Evolutionary conservation across 495 filamentous ascomycete genomes (phyloP).

Genomic region (Aeminium ludgeri): DNA sequence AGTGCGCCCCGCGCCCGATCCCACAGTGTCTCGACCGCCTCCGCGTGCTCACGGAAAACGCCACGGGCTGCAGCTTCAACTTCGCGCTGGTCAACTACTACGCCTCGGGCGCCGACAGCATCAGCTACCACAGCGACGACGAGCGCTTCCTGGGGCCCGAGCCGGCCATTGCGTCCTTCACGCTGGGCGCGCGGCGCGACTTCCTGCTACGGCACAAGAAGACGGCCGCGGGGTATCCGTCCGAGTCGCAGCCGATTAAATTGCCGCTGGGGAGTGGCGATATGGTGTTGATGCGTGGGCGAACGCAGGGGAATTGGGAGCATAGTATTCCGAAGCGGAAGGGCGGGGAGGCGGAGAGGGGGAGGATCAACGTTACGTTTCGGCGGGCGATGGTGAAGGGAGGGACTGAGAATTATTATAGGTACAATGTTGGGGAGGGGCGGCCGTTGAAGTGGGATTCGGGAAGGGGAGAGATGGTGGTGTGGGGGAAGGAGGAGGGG

Average conservation of each 20-base stretch:
- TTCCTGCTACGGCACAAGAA: slow-evolving; percentile 60
- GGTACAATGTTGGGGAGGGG: slow-evolving; percentile 58
- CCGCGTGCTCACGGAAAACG: slow-evolving; percentile 36
- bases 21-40: slow-evolving; percentile 47
- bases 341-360: slow-evolving; percentile 35
- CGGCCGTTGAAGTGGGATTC: slow-evolving; percentile 45
- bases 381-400: slow-evolving; percentile 43
- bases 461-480: slow-evolving; percentile 35
- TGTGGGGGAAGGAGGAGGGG: slow-evolving; percentile 20
- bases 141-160: slow-evolving; percentile 51
- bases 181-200: slow-evolving; percentile 46
- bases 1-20: slow-evolving; percentile 43
- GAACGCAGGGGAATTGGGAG: slow-evolving; percentile 53
- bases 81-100: slow-evolving; percentile 69
- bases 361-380: slow-evolving; percentile 64
- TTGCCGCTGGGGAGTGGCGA: slow-evolving; percentile 46
- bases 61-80: slow-evolving; percentile 48
- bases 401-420: slow-evolving; percentile 56
- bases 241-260: slow-evolving; percentile 34
- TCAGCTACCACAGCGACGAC: slow-evolving; percentile 59
- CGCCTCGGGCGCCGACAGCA: slow-evolving; percentile 49
- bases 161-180: slow-evolving; percentile 55
- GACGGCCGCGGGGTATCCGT: slow-evolving; percentile 7
- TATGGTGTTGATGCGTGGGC: slow-evolving; percentile 55
- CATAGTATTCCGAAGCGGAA: slow-evolving; percentile 61